These are phyloP conservation scores for Boehmeria nivea DNA, from an alignment of 306 rosid genomes.

Conservation along the genomic window DNA sequence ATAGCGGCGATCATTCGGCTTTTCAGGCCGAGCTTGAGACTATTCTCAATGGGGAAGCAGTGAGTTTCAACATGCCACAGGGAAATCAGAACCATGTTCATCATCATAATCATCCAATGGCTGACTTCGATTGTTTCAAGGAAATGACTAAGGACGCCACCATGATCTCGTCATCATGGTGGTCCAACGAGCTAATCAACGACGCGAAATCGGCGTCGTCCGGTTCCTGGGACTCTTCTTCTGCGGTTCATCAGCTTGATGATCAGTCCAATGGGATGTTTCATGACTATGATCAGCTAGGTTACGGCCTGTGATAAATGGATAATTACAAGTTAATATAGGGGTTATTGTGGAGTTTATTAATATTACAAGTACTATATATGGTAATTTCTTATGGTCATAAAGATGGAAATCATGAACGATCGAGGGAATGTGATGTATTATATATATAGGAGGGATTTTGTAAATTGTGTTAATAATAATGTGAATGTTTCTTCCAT, in stretches of 20 bases:
- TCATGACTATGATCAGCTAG: slow-evolving; percentile 62
- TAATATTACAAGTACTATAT: slow-evolving; percentile 1
- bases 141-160: slow-evolving; percentile 51
- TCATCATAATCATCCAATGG: slow-evolving; percentile 19
- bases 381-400: slow-evolving; percentile 26
- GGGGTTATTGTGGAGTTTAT: slow-evolving; percentile 15
- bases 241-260: slow-evolving; percentile 27
- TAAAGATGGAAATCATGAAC: slow-evolving; percentile 30
- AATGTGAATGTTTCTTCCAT: slow-evolving; percentile 9
- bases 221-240: slow-evolving; percentile 68
- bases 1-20: slow-evolving; percentile 25
- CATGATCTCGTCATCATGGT: slow-evolving; percentile 43
- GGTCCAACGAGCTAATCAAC: slow-evolving; percentile 47
- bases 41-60: slow-evolving; percentile 40
- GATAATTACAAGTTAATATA: neutral
- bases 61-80: slow-evolving; percentile 24
- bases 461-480: slow-evolving; percentile 65
- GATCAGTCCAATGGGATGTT: slow-evolving; percentile 45
- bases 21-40: slow-evolving; percentile 55
- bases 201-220: slow-evolving; percentile 63
- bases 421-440: slow-evolving; percentile 13
- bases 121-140: slow-evolving; percentile 62
- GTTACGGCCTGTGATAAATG: slow-evolving; percentile 39
- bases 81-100: slow-evolving; percentile 13
- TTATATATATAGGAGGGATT: slow-evolving; percentile 14